Conservation (phyloP, 2,329 filamentous ascomycete species). For the Fonsecaea pedrosoi region DNA sequence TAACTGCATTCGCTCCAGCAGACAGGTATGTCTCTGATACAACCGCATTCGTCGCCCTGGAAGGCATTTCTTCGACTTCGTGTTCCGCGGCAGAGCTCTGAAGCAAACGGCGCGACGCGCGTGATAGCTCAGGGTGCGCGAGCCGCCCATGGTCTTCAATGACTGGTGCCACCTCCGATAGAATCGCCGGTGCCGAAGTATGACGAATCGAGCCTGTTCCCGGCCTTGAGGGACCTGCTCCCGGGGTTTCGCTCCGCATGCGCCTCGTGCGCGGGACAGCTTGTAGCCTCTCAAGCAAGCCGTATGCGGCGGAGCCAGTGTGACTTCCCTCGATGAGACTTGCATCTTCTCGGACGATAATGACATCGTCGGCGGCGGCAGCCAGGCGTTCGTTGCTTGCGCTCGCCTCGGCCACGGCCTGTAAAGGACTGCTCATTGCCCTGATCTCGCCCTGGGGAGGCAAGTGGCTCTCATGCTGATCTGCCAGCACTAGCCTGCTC, state of each 20-base stretch:
- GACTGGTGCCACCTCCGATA: constrained; percentile 1
- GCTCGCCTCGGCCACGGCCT: constrained; percentile 53
- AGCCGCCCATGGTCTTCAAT: constrained; percentile 14
- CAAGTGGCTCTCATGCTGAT: constrained; percentile 68
- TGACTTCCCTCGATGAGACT: constrained; percentile 47
- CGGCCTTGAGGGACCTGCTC: constrained; percentile 11
- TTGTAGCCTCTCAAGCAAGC: constrained; percentile 47
- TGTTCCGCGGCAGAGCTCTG: constrained; percentile 6
- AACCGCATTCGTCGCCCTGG: constrained; percentile 33
- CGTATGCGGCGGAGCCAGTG: constrained; percentile 47
- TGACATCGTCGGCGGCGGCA: constrained; percentile 44
- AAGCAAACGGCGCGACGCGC: constrained; percentile 25
- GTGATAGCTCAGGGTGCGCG: not conserved
- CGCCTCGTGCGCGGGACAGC: constrained; percentile 29
- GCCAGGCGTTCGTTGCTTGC: constrained; percentile 47
- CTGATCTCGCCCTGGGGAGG: constrained; percentile 66
- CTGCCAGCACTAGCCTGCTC: constrained; percentile 66
- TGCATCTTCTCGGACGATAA: constrained; percentile 50
- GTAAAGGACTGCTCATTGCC: constrained; percentile 43
- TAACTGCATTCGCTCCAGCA: constrained; percentile 35
- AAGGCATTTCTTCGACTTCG: constrained; percentile 10
- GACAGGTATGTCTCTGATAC: constrained; percentile 40
- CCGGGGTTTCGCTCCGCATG: constrained; percentile 20
- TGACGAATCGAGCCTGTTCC: constrained; percentile 22
- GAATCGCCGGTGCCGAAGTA: constrained; percentile 20